phyloP scores from a whole-genome alignment of 345 rosid species.

The Raphanus sativus region DNA sequence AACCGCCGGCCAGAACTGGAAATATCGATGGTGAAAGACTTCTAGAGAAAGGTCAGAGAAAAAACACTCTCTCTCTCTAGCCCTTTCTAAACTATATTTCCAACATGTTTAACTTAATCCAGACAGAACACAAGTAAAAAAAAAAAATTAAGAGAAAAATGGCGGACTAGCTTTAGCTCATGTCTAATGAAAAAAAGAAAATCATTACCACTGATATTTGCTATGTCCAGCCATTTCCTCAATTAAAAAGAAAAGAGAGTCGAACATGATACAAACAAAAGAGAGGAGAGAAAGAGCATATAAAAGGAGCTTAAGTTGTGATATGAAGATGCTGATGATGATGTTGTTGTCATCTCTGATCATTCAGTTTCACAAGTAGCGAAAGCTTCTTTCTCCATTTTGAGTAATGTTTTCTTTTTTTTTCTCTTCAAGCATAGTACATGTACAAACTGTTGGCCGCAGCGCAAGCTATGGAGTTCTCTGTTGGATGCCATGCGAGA shows the following conservation, averaged over 20 bases:
- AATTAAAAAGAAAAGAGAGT: background rate
- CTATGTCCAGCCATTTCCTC: conserved; percentile 17
- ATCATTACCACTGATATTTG: background rate
- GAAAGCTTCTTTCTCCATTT: conserved; percentile 29
- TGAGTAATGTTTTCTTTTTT: conserved; percentile 30
- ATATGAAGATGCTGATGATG: conserved; percentile 27
- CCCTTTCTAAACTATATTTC: too few relatives aligned
- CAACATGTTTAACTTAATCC: conserved; percentile 14
- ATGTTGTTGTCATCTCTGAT: conserved; percentile 18
- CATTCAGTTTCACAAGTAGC: conserved; percentile 27
- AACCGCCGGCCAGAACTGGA: too few relatives aligned
- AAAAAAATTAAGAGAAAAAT: conserved; percentile 7
- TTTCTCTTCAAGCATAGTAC: conserved; percentile 61
- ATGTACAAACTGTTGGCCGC: conserved; percentile 98
- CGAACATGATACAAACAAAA: conserved; percentile 23
- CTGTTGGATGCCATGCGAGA: conserved; percentile 93
- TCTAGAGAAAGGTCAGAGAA: too few relatives aligned
- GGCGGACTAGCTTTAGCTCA: background rate
- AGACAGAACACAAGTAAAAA: conserved; percentile 26
- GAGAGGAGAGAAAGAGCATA: conserved; percentile 6
- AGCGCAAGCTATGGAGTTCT: conserved; percentile 93
- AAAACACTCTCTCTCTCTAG: too few relatives aligned
- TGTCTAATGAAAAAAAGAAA: conserved; percentile 18
- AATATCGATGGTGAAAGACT: too few relatives aligned
- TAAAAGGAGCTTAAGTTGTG: conserved; percentile 4